These are phyloP conservation scores for Dendrothele bispora DNA, from an alignment of 768 basidiomycete species.

Conservation along the genomic window DNA sequence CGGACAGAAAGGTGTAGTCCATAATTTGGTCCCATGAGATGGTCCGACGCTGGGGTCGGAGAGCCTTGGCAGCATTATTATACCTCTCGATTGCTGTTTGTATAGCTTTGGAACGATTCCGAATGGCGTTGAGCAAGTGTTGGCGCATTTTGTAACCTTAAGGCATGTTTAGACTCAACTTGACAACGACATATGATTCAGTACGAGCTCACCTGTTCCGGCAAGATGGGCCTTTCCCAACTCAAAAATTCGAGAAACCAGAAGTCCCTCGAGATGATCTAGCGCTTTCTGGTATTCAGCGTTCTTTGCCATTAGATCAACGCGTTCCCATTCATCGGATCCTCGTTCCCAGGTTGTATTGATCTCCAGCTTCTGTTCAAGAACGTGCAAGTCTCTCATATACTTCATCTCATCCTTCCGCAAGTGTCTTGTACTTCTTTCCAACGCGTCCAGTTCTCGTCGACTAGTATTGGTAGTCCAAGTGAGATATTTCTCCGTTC, in stretches of 20 bases:
- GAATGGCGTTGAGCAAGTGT: conserved; percentile 23
- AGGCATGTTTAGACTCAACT: not conserved
- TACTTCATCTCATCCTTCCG: no score
- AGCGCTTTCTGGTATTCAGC: conserved; percentile 6
- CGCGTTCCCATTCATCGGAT: no score
- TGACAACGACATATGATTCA: not conserved
- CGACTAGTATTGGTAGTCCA: no score
- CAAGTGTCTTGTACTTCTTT: no score
- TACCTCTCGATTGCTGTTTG: not conserved
- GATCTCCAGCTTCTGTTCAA: no score
- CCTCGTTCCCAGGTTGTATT: no score
- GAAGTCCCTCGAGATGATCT: no score
- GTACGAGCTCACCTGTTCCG: no score
- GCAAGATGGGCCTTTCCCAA: no score
- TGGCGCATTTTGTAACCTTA: conserved; percentile 27
- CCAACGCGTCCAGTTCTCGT: no score
- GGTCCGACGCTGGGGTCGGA: not conserved
- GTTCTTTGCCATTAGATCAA: not conserved
- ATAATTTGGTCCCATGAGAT: not conserved
- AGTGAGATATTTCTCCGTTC: no score
- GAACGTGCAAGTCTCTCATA: no score
- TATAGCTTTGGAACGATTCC: not conserved
- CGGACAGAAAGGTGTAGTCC: not conserved
- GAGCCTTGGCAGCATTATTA: not conserved
- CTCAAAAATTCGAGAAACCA: conserved; percentile 18